A percentile compares a stretch with the other conserved stretches of the same genome.
Conservation (phyloP, 129 eudicot species). For the Flaveria sonorensis region DNA sequence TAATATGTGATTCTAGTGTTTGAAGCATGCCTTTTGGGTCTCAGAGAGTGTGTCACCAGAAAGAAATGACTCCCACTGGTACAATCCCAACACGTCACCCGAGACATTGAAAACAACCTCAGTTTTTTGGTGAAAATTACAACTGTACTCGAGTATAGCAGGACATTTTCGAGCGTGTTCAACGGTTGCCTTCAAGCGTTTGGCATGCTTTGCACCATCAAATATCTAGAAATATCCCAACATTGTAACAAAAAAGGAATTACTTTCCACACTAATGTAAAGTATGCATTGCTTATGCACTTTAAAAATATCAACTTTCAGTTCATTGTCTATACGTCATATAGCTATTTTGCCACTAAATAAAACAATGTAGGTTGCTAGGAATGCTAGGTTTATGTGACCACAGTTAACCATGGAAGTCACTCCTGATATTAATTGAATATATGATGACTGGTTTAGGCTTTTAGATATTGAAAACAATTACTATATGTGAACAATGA, state of each 20-base stretch:
- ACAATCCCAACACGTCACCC: slow-evolving; percentile 53
- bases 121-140: slow-evolving; percentile 20
- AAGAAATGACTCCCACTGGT: slow-evolving; percentile 22
- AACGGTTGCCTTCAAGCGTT: slow-evolving; percentile 34
- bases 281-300: background rate
- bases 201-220: slow-evolving; percentile 28
- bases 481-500: slow-evolving; percentile 4
- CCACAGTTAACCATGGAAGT: background rate
- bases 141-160: slow-evolving; percentile 37
- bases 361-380: background rate
- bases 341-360: background rate
- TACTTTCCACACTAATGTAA: background rate
- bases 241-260: slow-evolving; percentile 17
- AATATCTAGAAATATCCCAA: slow-evolving; percentile 42
- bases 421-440: background rate
- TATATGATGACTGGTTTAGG: background rate
- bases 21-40: slow-evolving; percentile 49
- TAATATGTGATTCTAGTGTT: background rate
- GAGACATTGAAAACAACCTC: slow-evolving; percentile 54
- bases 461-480: background rate
- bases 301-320: background rate
- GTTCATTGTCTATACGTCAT: background rate
- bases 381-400: background rate
- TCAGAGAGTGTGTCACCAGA: slow-evolving; percentile 35
- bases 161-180: slow-evolving; percentile 61